Evolutionary conservation across 805 yeast genomes (phyloP), one percentile per base, ranked within the genome.

Genomic region (Cyberlindnera galapagoensis): DNA sequence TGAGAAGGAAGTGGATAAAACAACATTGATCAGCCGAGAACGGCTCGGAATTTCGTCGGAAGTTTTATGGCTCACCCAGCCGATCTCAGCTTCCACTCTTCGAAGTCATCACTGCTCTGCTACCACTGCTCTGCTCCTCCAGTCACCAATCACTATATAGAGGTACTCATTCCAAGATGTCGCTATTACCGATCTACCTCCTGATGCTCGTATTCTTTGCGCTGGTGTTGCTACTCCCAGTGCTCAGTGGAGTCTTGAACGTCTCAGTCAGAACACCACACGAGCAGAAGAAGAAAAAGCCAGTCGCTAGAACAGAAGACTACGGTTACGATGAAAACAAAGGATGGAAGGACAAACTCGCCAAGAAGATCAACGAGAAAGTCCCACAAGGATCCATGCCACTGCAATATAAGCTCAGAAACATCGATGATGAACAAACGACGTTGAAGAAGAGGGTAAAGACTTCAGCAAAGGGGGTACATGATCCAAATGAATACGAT

Each of bases 221-320:
- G 9, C 56, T 59, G 0, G 46, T 68, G 15, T 49, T 70, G 3
- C 45, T 60, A 9, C 61, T 75, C 21, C 82, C 82, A 6, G 54
- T 65, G 31, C 40, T 67, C 10, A 64, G 74, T 5, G 77, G 77
- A 4, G 49, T 74, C 30, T 71, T 76, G 4, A 53, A 59, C 4
- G 58, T 64, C 42, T 60, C 63, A 24, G 46, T 31, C 27, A 19
- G 22, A 11, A 21, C 14, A 3, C 9, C 14, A 7, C 12, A 14
- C n/a, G 14, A 20, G 4, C n/a, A 17, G 18, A 21, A 9, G 24
- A 35, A n/a, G 28, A 26, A 4, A 23, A 28, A 7, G 36, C n/a
- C n/a, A n/a, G n/a, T n/a, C n/a, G n/a, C n/a, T n/a, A n/a, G n/a
- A n/a, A n/a, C n/a, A n/a, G n/a, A n/a, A n/a, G n/a, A n/a, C n/a